A percentile compares a stretch with the other conserved stretches of the same genome.
Conservation (phyloP, 202 grass and related monocot genomes). For the Bolboschoenoplectus hybrid region DNA sequence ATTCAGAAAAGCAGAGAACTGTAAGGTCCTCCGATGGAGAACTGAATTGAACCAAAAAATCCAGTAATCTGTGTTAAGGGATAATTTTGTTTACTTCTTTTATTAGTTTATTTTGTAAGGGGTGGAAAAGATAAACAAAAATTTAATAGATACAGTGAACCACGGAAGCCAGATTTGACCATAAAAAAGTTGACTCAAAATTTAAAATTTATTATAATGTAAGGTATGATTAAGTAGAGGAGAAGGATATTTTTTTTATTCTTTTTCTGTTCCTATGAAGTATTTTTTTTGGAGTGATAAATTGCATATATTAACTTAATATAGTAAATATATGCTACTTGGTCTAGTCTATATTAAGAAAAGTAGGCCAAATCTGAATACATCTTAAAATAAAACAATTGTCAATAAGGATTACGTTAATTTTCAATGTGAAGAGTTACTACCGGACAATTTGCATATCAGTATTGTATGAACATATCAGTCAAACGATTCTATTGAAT, state of each 20-base stretch:
- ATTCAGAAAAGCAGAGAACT: conserved; percentile 27
- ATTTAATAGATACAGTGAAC: not conserved
- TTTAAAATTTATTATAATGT: not conserved
- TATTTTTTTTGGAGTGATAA: not conserved
- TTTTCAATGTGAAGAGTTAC: not conserved
- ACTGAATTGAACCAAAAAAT: not conserved
- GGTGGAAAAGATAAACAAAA: not conserved
- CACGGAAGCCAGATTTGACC: conserved; percentile 23
- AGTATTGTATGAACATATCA: conserved; percentile 6
- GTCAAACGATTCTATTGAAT: conserved; percentile 37
- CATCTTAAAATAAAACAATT: conserved; percentile 14
- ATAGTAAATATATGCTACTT: not conserved
- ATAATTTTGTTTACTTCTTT: not conserved
- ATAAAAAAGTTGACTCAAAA: conserved; percentile 12
- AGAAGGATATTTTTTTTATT: not conserved
- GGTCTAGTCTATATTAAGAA: not conserved
- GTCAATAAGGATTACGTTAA: not conserved
- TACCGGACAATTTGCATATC: not conserved
- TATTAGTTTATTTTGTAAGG: not conserved
- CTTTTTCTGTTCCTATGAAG: not conserved
- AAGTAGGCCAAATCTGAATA: not conserved
- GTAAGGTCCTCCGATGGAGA: not conserved
- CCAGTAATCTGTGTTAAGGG: not conserved
- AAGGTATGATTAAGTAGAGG: not conserved
- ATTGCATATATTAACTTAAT: not conserved